Conservation (phyloP, 2,329 filamentous ascomycete genomes). For the Colletotrichum trifolii region DNA sequence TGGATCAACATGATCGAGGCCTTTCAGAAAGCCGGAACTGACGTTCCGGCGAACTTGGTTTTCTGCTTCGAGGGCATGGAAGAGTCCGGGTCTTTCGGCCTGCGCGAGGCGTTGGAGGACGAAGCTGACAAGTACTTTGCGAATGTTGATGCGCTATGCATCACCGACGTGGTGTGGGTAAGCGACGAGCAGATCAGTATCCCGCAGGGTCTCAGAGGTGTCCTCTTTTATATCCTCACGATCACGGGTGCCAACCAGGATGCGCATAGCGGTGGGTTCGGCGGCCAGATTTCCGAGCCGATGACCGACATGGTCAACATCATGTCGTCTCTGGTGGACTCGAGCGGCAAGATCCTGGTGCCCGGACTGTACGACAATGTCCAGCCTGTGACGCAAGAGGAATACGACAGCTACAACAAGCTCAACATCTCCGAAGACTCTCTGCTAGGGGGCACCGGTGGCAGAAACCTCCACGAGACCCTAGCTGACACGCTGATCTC, state of each 20-base stretch:
- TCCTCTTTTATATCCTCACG: constrained; percentile 96
- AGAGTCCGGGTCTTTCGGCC: constrained; percentile 95
- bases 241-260: constrained; percentile 92
- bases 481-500: constrained; percentile 27
- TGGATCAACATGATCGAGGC: constrained; percentile 99
- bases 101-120: constrained; percentile 91
- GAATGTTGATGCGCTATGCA: constrained; percentile 95
- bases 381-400: constrained; percentile 85
- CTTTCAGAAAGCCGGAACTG: constrained; percentile 91
- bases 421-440: constrained; percentile 98
- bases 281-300: constrained; percentile 94
- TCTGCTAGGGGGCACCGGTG: constrained; percentile 89
- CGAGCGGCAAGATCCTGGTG: constrained; percentile 90
- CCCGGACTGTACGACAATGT: constrained; percentile 93
- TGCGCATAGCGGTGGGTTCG: constrained; percentile 96
- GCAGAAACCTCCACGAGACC: constrained; percentile 71
- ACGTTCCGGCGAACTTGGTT: constrained; percentile 95
- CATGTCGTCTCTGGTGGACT: constrained; percentile 86
- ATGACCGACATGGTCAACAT: constrained; percentile 95
- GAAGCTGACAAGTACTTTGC: constrained; percentile 96
- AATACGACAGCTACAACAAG: constrained; percentile 85
- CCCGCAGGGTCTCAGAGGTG: constrained; percentile 95
- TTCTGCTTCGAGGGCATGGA: constrained; percentile 99
- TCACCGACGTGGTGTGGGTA: constrained; percentile 99
- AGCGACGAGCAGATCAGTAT: constrained; percentile 98